Evolutionary conservation across 352 stramenopile species (phyloP), one percentile per base, ranked within the genome.

Genomic region (Nothophytophthora sp.): DNA sequence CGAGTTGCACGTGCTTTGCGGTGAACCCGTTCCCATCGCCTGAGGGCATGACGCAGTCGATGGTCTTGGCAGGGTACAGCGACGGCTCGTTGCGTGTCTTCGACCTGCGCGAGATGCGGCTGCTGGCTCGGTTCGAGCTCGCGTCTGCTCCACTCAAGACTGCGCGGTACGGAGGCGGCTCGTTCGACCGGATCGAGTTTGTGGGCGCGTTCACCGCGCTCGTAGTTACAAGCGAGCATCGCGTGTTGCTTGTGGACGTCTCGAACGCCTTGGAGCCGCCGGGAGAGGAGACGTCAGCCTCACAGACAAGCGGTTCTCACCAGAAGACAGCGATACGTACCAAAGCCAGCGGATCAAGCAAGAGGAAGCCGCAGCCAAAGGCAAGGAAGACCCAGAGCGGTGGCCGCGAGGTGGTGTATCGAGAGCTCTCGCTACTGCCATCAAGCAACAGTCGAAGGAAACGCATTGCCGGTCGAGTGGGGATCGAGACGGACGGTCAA

Each of bases 11-110:
- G n/a, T 69, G 49, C 29, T 75, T 90, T 24, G 51, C 60, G 6
- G 64, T 76, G 9, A 76, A 74, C 28, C 45, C 35, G 5, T 70
- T 63, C 33, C 50, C 37, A 18, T 46, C 41, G n/a, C 16, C 32
- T 8, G 47, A 52, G 20, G 28, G 42, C 12, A 23, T 47, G 28
- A 18, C 35, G 9, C 50, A 56, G 16, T 65, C 69, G 2, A 53
- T 71, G 19, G 32, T 82, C 4, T 51, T 86, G 45, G 70, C 65
- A 25, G 73, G 63, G 9, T 87, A 83, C 23, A 57, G 62, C 13
- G 73, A 90, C 44, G 62, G 70, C 9, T 72, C 60, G 4, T 16
- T 90, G 10, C 68, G 80, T 0, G 37, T 87, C 1, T 79, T 88
- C 41, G 60, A 90, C 59, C 29, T 90, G 11, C 47, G 42, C 6